Percentiles rank a stretch among this genome's conserved stretches.
phyloP scores from a whole-genome alignment of 1,139 yeast species.

The Kazachstania sp. region DNA sequence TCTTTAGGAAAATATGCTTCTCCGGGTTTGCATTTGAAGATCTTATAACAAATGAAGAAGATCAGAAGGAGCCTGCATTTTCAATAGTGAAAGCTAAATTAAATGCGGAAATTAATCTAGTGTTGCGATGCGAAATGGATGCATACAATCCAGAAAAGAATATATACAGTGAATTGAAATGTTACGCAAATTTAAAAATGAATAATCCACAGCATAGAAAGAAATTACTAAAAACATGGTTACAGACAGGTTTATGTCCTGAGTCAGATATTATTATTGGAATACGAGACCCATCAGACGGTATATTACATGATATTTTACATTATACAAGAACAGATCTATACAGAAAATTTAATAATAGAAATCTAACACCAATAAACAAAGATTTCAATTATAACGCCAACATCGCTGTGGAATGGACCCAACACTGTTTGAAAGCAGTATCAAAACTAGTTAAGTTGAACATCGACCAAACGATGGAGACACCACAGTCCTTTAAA shows the following conservation, averaged over 20 bases:
- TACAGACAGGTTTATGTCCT: slow-evolving; percentile 26
- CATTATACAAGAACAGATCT: slow-evolving; percentile 17
- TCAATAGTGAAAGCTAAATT: slow-evolving; percentile 22
- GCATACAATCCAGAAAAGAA: slow-evolving; percentile 17
- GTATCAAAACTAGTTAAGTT: slow-evolving; percentile 9
- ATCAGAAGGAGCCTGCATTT: slow-evolving; percentile 13
- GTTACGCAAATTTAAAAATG: slow-evolving; percentile 20
- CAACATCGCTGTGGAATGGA: slow-evolving; percentile 26
- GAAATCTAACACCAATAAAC: slow-evolving; percentile 10
- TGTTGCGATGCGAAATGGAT: slow-evolving; percentile 30
- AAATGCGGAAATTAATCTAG: slow-evolving; percentile 13
- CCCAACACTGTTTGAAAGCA: slow-evolving; percentile 16
- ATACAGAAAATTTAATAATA: slow-evolving; percentile 14
- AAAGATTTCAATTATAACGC: slow-evolving; percentile 22
- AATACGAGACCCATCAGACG: slow-evolving; percentile 19
- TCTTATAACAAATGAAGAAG: slow-evolving; percentile 11
- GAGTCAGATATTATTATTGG: slow-evolving; percentile 26
- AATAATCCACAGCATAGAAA: slow-evolving; percentile 20
- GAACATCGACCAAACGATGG: background rate
- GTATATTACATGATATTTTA: slow-evolving; percentile 18
- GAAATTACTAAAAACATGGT: slow-evolving; percentile 28
- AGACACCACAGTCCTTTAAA: slow-evolving; percentile 14
- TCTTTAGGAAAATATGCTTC: slow-evolving; percentile 18
- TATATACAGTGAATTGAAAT: slow-evolving; percentile 26
- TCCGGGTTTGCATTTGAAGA: slow-evolving; percentile 30